Evolutionary conservation across 1,139 yeast genomes (phyloP), one percentile per base, ranked within the genome.

Genomic region (Suhomyces terraborum): DNA sequence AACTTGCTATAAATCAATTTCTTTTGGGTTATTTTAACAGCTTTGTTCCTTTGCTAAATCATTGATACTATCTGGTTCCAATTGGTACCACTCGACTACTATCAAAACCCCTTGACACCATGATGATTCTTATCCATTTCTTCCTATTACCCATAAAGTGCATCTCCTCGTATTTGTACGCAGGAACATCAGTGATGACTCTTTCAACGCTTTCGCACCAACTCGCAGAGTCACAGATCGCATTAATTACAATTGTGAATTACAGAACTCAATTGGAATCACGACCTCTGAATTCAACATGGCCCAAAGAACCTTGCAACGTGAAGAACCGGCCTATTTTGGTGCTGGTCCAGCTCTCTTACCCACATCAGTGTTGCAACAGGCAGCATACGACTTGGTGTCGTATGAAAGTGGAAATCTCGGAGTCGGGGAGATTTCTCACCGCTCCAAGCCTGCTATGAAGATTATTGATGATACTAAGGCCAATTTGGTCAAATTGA

Each of bases 261-360:
- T 16, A 16, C 16, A n/a, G 16, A 9, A 7, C 7, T 21, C 16
- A 16, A 30, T 30, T 21, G 19, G 32, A 30, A 23, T 30, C 32
- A 30, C 20, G 10, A 30, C 7, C 22, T 20, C 17, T 12, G 13
- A 8, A 3, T 10, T 20, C 29, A 35, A 16, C 24, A 38, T 33
- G 40, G 23, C 40, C 25, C 32, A 35, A 29, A 36, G 42, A 47
- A 43, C 61, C 13, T 63, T 82, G 42, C 74, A 77, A 28, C 80
- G 94, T 69, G 82, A 75, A 62, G 84, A 82, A 55, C 91, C 95
- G 41, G 74, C 81, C 60, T 88, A 93, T 61, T 93, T 88, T 58
- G 98, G 98, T 43, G 98, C 98, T 19, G 98, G 98, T 9, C 98
- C 98, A 34, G 98, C 98, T 2, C 75, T 84, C 42, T 74, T 93